These are phyloP conservation scores for Trichophyton equinum DNA, from an alignment of 2,329 filamentous ascomycete genomes.

Conservation along the genomic window DNA sequence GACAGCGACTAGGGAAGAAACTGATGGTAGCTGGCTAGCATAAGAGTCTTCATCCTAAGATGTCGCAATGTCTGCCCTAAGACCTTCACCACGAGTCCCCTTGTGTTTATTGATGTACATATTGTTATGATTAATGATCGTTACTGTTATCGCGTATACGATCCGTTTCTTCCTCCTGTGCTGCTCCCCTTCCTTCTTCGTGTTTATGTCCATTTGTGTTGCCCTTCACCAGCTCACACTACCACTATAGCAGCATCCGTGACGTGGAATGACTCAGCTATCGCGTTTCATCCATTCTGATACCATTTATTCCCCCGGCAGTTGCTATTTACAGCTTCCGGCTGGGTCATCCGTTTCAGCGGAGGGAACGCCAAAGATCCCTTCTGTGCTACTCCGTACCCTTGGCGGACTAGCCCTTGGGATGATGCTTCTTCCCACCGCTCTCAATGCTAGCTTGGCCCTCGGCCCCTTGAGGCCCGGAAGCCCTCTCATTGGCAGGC, in stretches of 20 bases:
- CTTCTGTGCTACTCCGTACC: not conserved
- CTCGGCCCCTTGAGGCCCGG: not conserved
- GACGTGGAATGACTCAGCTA: not conserved
- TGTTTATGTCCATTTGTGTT: not conserved
- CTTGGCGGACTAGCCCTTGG: not conserved
- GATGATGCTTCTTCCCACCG: not conserved
- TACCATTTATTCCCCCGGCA: not conserved
- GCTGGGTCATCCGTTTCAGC: not conserved
- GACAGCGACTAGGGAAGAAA: conserved; percentile 12
- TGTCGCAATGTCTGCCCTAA: not conserved
- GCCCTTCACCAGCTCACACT: not conserved
- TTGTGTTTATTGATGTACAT: not conserved
- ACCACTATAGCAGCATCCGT: not conserved
- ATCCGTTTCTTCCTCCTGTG: not conserved
- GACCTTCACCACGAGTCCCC: not conserved
- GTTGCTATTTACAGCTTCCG: not conserved
- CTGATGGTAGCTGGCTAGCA: not conserved
- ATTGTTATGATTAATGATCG: conserved; percentile 2
- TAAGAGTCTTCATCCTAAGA: not conserved
- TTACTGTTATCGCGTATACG: not conserved
- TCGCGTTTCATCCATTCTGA: not conserved
- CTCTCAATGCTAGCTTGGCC: not conserved
- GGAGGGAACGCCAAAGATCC: not conserved
- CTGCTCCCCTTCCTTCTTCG: not conserved
- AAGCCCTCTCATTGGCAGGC: not conserved